Evolutionary conservation across 768 basidiomycete genomes (phyloP).

Genomic region (Lentinula lateritia): DNA sequence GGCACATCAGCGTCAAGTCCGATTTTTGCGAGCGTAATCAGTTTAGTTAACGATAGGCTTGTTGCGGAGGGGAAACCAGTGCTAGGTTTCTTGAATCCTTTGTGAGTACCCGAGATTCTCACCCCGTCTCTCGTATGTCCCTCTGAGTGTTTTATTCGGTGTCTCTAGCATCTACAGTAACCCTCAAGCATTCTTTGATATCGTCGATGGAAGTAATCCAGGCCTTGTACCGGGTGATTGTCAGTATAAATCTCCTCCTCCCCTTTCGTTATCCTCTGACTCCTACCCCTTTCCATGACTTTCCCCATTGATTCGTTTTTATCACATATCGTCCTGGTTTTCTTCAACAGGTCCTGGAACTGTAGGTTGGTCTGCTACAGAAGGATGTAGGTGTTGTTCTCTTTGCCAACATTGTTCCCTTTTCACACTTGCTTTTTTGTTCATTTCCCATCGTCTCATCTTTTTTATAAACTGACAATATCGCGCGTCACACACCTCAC

Average conservation of each 20-base stretch:
- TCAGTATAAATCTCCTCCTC: background rate
- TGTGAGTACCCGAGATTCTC: slow-evolving; percentile 7
- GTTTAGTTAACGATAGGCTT: slow-evolving; percentile 39
- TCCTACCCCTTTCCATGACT: background rate
- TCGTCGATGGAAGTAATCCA: slow-evolving; percentile 26
- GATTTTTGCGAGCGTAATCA: slow-evolving; percentile 39
- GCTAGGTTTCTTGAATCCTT: slow-evolving; percentile 33
- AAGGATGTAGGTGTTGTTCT: background rate
- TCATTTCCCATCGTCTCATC: too few species aligned
- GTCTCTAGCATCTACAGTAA: slow-evolving; percentile 23
- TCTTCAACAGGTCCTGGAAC: background rate
- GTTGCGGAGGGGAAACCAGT: slow-evolving; percentile 24
- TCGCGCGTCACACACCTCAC: background rate
- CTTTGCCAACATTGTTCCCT: background rate
- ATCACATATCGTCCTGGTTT: too few species aligned
- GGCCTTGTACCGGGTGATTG: background rate
- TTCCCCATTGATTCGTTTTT: background rate
- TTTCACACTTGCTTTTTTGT: background rate
- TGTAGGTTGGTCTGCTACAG: background rate
- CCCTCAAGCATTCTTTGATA: slow-evolving; percentile 33
- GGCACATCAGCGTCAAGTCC: slow-evolving; percentile 48
- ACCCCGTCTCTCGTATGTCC: too few species aligned
- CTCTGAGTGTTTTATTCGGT: too few species aligned
- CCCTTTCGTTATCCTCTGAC: background rate
- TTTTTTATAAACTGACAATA: background rate